Conservation (phyloP, 495 filamentous ascomycete genomes). For the Pseudoneurospora amorphoporcata region DNA sequence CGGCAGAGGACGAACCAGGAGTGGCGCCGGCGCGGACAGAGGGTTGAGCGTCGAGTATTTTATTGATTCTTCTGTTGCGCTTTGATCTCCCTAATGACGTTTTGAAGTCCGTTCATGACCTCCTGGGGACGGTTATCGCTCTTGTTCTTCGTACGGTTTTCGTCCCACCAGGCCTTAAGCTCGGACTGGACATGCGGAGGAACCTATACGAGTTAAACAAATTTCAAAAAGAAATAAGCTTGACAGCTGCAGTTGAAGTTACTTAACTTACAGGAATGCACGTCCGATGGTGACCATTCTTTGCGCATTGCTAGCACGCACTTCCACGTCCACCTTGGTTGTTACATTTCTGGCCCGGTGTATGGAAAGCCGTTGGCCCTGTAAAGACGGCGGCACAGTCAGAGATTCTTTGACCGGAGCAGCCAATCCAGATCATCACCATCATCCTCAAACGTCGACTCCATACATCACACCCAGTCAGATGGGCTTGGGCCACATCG, state of each 20-base stretch:
- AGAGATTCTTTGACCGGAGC: background rate
- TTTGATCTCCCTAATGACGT: background rate
- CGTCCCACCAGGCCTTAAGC: background rate
- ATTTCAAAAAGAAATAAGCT: background rate
- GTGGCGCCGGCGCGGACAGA: background rate
- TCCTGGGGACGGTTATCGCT: background rate
- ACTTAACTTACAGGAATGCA: background rate
- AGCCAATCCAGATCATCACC: background rate
- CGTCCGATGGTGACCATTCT: background rate
- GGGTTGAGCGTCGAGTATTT: background rate
- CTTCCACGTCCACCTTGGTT: background rate
- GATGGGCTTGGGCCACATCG: background rate
- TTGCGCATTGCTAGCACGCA: background rate
- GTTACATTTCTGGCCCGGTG: background rate
- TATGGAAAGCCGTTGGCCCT: background rate
- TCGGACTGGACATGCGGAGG: background rate
- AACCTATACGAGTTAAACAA: background rate
- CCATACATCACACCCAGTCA: background rate
- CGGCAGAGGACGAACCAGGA: no score
- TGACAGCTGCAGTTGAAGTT: background rate
- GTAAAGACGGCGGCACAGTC: background rate
- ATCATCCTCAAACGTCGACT: background rate
- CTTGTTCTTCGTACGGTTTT: background rate
- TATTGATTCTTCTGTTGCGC: background rate
- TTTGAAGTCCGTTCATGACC: background rate